These are phyloP conservation scores for Phialocephala subalpina DNA, from an alignment of 2,329 filamentous ascomycete species.

Conservation along the genomic window DNA sequence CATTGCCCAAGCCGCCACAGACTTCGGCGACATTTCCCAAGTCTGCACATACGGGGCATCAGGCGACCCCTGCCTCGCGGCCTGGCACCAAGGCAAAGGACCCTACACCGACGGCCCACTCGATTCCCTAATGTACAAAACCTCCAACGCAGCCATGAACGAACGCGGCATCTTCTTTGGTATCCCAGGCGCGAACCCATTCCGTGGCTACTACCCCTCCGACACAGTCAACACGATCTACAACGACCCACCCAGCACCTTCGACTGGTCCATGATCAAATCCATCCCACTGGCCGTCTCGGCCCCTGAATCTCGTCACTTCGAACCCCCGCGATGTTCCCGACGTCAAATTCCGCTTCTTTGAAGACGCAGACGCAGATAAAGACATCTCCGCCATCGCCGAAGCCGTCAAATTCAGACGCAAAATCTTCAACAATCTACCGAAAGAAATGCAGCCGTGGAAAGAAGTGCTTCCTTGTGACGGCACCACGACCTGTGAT, in stretches of 20 bases:
- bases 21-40: conserved; percentile 47
- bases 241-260: neutral
- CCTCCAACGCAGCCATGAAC: conserved; percentile 32
- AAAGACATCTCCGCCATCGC: conserved; percentile 49
- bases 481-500: conserved; percentile 8
- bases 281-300: conserved; percentile 53
- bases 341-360: conserved; percentile 68
- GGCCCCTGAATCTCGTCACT: conserved; percentile 67
- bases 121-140: conserved; percentile 42
- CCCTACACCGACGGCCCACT: conserved; percentile 58
- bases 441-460: conserved; percentile 53
- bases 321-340: conserved; percentile 70
- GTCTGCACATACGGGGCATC: conserved; percentile 46
- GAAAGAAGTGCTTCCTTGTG: conserved; percentile 46
- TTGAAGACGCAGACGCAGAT: conserved; percentile 39
- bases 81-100: conserved; percentile 32
- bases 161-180: conserved; percentile 30
- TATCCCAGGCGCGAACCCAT: conserved; percentile 35
- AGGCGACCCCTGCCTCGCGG: conserved; percentile 48
- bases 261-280: conserved; percentile 38
- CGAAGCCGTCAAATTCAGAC: conserved; percentile 45
- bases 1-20: conserved; percentile 49
- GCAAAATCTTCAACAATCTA: conserved; percentile 45
- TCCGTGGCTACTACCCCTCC: conserved; percentile 52
- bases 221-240: conserved; percentile 46